Percentiles rank a stretch among this genome's conserved stretches.
Conservation (phyloP, 257 asterid genomes). For the Jacaranda copaia region DNA sequence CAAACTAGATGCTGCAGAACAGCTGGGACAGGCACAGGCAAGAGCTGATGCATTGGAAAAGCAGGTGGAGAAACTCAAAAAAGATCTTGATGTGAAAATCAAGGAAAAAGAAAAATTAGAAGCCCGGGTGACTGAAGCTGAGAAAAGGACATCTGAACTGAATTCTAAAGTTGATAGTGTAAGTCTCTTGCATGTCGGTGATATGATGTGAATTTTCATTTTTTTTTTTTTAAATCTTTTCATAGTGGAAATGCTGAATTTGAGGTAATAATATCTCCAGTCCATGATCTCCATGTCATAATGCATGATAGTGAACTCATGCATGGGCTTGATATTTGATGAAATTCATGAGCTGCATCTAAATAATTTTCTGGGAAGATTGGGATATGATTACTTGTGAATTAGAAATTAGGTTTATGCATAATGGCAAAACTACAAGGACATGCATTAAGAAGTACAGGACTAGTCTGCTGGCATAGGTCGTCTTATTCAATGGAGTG, state of each 20-base stretch:
- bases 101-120: constrained; percentile 60
- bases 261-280: background rate
- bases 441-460: background rate
- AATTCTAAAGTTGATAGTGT: constrained; percentile 56
- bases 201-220: background rate
- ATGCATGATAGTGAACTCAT: background rate
- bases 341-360: constrained; percentile 4
- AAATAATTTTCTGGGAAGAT: background rate
- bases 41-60: constrained; percentile 64
- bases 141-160: constrained; percentile 56
- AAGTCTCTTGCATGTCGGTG: constrained; percentile 29
- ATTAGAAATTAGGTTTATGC: background rate
- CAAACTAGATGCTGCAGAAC: constrained; percentile 51
- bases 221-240: background rate
- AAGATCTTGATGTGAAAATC: constrained; percentile 50
- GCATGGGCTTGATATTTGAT: background rate
- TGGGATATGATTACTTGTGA: background rate
- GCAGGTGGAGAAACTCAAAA: constrained; percentile 57
- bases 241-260: background rate
- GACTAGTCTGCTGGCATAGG: background rate
- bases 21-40: constrained; percentile 63
- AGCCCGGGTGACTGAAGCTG: constrained; percentile 55
- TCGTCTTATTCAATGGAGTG: background rate
- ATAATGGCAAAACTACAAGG: background rate
- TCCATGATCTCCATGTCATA: background rate